phyloP scores from a whole-genome alignment of 768 basidiomycete genomes.

The Lepiota brunneoincarnata region DNA sequence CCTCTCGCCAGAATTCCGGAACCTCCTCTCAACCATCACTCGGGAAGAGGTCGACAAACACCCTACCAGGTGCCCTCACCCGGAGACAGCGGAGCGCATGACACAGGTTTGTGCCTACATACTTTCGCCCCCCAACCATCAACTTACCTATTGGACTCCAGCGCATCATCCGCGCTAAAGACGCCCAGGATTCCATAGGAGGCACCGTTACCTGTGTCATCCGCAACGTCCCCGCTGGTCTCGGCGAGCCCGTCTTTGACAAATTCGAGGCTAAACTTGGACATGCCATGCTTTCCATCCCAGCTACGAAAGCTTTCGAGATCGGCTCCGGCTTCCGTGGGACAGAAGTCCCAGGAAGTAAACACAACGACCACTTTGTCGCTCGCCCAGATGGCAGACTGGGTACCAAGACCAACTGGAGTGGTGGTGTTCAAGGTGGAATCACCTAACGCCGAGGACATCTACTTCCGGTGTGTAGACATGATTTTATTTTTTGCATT shows the following conservation, averaged over 20 bases:
- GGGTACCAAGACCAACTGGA: conserved; percentile 91
- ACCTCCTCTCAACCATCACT: conserved; percentile 75
- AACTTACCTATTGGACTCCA: conserved; percentile 26
- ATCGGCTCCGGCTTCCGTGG: conserved; percentile 96
- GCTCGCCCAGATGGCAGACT: conserved; percentile 62
- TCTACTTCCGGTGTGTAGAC: conserved; percentile 85
- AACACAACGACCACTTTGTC: conserved; percentile 91
- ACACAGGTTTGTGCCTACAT: conserved; percentile 56
- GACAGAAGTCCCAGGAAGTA: conserved; percentile 88
- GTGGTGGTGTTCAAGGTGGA: conserved; percentile 96
- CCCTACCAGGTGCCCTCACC: conserved; percentile 86
- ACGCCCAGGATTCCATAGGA: conserved; percentile 89
- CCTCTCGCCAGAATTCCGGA: conserved; percentile 78
- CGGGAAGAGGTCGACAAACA: conserved; percentile 88
- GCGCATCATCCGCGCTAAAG: conserved; percentile 94
- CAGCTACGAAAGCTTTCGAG: conserved; percentile 98
- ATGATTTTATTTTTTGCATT: conserved; percentile 7
- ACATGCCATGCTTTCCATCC: conserved; percentile 98
- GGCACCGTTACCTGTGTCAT: conserved; percentile 98
- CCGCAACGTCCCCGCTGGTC: conserved; percentile 82
- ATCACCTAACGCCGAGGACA: conserved; percentile 96
- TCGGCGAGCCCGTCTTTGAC: conserved; percentile 98
- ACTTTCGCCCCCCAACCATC: background rate
- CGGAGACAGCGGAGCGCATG: conserved; percentile 87
- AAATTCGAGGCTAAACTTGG: conserved; percentile 95